phyloP scores from a whole-genome alignment of 2,329 filamentous ascomycete species.

The Neofusicoccum kwambonambiense region DNA sequence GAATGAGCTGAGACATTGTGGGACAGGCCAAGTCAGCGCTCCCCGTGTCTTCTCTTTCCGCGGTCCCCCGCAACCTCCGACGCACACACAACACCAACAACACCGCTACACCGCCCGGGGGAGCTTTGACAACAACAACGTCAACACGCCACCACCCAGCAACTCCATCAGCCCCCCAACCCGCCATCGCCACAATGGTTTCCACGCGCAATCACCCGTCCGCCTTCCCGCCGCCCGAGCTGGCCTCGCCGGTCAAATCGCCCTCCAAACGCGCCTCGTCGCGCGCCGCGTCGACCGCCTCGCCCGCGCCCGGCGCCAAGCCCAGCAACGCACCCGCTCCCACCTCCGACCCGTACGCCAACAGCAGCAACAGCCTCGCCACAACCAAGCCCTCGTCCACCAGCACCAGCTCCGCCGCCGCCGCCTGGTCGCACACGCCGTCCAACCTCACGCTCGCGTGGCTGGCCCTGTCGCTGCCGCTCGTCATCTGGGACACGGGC shows the following conservation, averaged over 20 bases:
- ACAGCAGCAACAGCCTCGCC: background rate
- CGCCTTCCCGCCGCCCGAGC: conserved; percentile 35
- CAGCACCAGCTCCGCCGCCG: conserved; percentile 22
- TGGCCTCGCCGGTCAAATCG: conserved; percentile 35
- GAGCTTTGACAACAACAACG: background rate
- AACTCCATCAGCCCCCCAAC: background rate
- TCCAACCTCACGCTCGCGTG: conserved; percentile 64
- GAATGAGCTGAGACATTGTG: background rate
- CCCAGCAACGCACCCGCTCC: conserved; percentile 20
- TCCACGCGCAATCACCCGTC: conserved; percentile 39
- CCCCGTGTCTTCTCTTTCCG: background rate
- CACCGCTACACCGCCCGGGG: background rate
- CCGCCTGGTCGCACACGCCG: conserved; percentile 59
- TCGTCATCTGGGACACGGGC: conserved; percentile 76
- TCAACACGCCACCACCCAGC: conserved; percentile 13
- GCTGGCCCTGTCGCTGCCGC: conserved; percentile 71
- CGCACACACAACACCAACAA: background rate
- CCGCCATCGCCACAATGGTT: conserved; percentile 30
- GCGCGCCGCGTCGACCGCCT: conserved; percentile 24
- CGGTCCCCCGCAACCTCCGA: background rate
- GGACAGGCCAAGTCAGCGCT: background rate
- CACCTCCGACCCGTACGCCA: conserved; percentile 16
- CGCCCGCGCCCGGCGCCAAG: conserved; percentile 27
- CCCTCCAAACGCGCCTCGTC: conserved; percentile 31
- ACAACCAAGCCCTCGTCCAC: conserved; percentile 2